Percentiles rank a stretch among this genome's conserved stretches.
Evolutionary conservation across 257 asterid species (phyloP).

Genomic region (Petunia axillaris): DNA sequence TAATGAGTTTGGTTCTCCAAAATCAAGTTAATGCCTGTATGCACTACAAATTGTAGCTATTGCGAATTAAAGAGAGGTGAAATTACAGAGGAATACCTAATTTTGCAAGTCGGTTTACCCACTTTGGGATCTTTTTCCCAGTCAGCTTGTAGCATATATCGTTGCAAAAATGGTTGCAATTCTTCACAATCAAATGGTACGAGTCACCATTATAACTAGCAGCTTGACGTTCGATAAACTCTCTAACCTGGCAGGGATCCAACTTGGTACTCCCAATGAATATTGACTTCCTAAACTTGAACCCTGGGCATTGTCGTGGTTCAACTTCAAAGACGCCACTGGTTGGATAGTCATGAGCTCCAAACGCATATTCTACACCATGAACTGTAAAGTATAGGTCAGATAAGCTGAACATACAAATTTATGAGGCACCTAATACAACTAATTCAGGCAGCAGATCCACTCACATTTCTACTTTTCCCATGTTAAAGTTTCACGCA

Average conservation of each 20-base stretch:
- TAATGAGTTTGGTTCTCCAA: neutral
- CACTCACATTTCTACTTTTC: neutral
- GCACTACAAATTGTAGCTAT: neutral
- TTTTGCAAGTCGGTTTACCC: constrained; percentile 95
- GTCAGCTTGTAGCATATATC: constrained; percentile 80
- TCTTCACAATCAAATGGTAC: constrained; percentile 86
- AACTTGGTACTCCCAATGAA: constrained; percentile 66
- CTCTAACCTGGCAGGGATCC: constrained; percentile 69
- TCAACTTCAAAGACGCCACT: constrained; percentile 33
- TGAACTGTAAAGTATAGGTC: constrained; percentile 28
- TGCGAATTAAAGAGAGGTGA: neutral
- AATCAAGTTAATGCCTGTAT: neutral
- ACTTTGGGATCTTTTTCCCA: constrained; percentile 77
- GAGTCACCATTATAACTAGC: constrained; percentile 82
- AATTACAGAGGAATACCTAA: constrained; percentile 52
- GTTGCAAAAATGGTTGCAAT: constrained; percentile 94
- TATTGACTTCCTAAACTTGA: constrained; percentile 84
- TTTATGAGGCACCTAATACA: neutral
- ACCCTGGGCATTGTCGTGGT: constrained; percentile 42
- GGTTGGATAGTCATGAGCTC: constrained; percentile 32
- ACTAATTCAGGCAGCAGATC: neutral
- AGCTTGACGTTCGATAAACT: constrained; percentile 82
- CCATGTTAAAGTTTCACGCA: neutral
- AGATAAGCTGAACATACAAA: neutral
- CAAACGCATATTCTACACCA: constrained; percentile 34